Conservation (phyloP, 2,329 filamentous ascomycete genomes). For the Sclerotiophoma versabilis region DNA sequence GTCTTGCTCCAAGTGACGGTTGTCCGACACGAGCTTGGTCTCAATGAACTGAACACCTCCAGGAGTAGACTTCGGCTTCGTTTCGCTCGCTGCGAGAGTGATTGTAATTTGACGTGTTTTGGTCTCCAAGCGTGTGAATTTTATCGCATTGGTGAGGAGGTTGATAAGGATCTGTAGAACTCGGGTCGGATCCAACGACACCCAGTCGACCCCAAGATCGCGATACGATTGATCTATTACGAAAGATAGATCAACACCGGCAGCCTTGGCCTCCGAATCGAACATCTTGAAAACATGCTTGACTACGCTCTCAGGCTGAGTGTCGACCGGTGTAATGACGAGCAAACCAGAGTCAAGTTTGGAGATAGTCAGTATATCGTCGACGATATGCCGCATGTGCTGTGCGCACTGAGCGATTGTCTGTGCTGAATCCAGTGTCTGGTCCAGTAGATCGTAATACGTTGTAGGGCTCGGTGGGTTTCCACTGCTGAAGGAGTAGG, state of each 20-base stretch:
- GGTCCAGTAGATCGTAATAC: slow-evolving; percentile 29
- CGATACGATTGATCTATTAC: slow-evolving; percentile 48
- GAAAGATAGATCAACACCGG: slow-evolving; percentile 36
- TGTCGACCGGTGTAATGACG: slow-evolving; percentile 50
- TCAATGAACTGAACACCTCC: slow-evolving; percentile 41
- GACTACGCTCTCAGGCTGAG: slow-evolving; percentile 45
- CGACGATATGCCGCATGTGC: slow-evolving; percentile 57
- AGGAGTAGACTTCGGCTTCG: slow-evolving; percentile 41
- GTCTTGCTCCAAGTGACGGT: slow-evolving; percentile 34
- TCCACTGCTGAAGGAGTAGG: slow-evolving; percentile 25
- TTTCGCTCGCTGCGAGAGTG: slow-evolving; percentile 41
- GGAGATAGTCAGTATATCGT: slow-evolving; percentile 55
- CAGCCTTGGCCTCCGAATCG: slow-evolving; percentile 42
- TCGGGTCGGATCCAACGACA: slow-evolving; percentile 52
- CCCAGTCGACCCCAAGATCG: slow-evolving; percentile 47
- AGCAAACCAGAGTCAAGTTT: slow-evolving; percentile 55
- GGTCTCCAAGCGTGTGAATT: slow-evolving; percentile 50
- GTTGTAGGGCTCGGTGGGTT: slow-evolving; percentile 12
- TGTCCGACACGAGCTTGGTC: slow-evolving; percentile 27
- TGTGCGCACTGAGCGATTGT: slow-evolving; percentile 54
- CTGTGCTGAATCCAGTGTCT: slow-evolving; percentile 46
- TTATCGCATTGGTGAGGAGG: slow-evolving; percentile 54
- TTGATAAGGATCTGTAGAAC: slow-evolving; percentile 49
- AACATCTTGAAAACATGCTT: slow-evolving; percentile 49
- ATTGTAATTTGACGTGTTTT: slow-evolving; percentile 46